These are phyloP conservation scores for Cladophialophora psammophila DNA, from an alignment of 2,329 filamentous ascomycete genomes.

Conservation along the genomic window DNA sequence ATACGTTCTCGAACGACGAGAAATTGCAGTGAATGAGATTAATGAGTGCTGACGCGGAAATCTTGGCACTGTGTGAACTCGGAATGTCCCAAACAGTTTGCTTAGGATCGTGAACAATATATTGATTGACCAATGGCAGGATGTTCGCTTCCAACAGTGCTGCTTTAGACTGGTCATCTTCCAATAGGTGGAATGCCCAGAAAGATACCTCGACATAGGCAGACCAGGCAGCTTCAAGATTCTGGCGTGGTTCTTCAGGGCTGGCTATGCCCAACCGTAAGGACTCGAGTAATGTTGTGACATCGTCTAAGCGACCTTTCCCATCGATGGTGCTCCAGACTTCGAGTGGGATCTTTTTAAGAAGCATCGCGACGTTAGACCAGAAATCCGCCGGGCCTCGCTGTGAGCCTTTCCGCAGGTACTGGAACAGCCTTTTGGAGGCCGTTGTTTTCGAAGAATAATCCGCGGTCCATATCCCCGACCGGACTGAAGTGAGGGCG, in stretches of 20 bases:
- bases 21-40: conserved; percentile 47
- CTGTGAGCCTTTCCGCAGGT: conserved; percentile 85
- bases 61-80: conserved; percentile 45
- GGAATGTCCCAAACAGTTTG: conserved; percentile 61
- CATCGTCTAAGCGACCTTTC: conserved; percentile 54
- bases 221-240: conserved; percentile 41
- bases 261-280: conserved; percentile 74
- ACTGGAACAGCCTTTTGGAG: conserved; percentile 69
- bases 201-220: conserved; percentile 73
- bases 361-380: conserved; percentile 69
- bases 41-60: conserved; percentile 51
- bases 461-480: conserved; percentile 75
- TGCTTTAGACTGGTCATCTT: conserved; percentile 56
- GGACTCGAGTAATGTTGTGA: conserved; percentile 69
- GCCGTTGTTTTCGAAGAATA: conserved; percentile 65
- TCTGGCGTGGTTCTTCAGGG: conserved; percentile 70
- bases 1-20: conserved; percentile 63
- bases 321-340: conserved; percentile 58
- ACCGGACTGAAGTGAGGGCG: conserved; percentile 68
- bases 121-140: conserved; percentile 62
- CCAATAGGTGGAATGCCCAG: conserved; percentile 59
- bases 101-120: conserved; percentile 57
- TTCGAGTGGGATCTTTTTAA: conserved; percentile 63
- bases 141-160: conserved; percentile 57
- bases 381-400: conserved; percentile 76